phyloP scores from a whole-genome alignment of 768 basidiomycete species.

The Sarcomyxa edulis region DNA sequence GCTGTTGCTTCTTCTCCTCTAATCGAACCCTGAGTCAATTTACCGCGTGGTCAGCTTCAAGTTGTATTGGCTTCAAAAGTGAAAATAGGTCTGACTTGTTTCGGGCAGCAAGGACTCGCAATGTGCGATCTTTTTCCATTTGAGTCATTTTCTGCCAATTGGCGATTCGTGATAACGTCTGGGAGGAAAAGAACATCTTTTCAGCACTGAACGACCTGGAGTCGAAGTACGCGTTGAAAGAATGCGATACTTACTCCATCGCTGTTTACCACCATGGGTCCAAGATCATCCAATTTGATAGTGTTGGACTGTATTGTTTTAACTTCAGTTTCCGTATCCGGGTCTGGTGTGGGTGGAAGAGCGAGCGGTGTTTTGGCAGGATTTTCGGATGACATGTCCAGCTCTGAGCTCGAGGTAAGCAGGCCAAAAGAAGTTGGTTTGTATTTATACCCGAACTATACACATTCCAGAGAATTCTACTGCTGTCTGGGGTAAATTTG shows the following conservation, averaged over 20 bases:
- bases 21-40: no score
- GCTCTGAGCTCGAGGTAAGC: background rate
- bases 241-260: slow-evolving; percentile 45
- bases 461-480: no score
- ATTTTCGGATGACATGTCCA: background rate
- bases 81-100: slow-evolving; percentile 37
- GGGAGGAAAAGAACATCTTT: background rate
- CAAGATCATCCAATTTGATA: slow-evolving; percentile 52
- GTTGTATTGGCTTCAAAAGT: no score
- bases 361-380: background rate
- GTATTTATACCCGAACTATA: background rate
- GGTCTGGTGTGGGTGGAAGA: slow-evolving; percentile 4
- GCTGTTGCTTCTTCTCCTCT: no score
- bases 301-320: slow-evolving; percentile 12
- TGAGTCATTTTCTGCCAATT: slow-evolving; percentile 60
- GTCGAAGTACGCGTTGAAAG: background rate
- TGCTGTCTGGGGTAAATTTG: no score
- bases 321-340: slow-evolving; percentile 1
- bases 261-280: slow-evolving; percentile 64
- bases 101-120: slow-evolving; percentile 47
- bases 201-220: background rate
- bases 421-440: background rate
- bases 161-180: slow-evolving; percentile 63
- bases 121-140: slow-evolving; percentile 49
- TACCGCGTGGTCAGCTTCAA: no score